These are phyloP conservation scores for Triticum aestivum DNA, from an alignment of 176 grass and related monocot genomes.

Conservation along the genomic window IWGSC_CS_RefSeq_v2.1 NC_057797.1:107365182-107365681, in stretches of 20 bases:
- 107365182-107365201: conserved; percentile 85
- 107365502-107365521: not conserved
- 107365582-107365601: not conserved
- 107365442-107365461: not conserved
- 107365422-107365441: not conserved
- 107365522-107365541: not conserved
- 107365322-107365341: not conserved
- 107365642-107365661: not conserved
- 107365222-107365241: not conserved
- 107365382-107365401: not conserved
- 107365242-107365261: not conserved
- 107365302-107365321: not conserved
- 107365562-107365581: not conserved
- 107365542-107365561: not conserved
- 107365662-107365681: not conserved
- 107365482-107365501: not conserved
- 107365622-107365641: not conserved
- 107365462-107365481: not conserved
- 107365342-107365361: not conserved
- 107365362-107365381: not conserved
- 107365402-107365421: not conserved
- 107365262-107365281: not conserved
- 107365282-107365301: not conserved
- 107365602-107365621: not conserved
- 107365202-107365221: conserved; percentile 70